Evolutionary conservation across 78 protist genomes (phyloP).

Genomic region (Speleostelium caveatum): DNA sequence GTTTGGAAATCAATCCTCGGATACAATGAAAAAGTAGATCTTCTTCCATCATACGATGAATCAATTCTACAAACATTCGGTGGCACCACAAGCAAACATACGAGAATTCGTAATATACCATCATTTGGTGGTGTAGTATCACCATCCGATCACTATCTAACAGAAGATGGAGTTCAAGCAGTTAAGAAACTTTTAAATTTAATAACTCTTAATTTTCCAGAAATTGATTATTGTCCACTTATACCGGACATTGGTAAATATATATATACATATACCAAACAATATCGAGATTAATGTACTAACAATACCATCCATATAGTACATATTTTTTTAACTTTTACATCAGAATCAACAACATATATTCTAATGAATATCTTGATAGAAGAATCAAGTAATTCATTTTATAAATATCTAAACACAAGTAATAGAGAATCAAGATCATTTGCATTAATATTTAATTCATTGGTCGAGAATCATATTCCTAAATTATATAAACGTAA

Average conservation of each 20-base stretch:
- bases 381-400: constrained; percentile 1
- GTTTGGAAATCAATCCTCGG: constrained; percentile 46
- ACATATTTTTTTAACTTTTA: constrained; percentile 44
- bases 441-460: constrained; percentile 44
- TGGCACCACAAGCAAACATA: background rate
- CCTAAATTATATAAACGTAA: constrained; percentile 68
- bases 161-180: constrained; percentile 37
- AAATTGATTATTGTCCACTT: constrained; percentile 55
- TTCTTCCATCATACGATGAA: background rate
- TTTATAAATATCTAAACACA: constrained; percentile 15
- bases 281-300: background rate
- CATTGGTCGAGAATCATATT: constrained; percentile 34
- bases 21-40: background rate
- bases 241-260: constrained; percentile 48
- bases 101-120: constrained; percentile 57
- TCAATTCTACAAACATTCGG: background rate
- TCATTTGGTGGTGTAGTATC: constrained; percentile 64
- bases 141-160: constrained; percentile 65
- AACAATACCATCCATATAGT: background rate
- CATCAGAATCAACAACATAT: constrained; percentile 41
- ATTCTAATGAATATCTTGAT: background rate
- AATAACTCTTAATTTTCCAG: constrained; percentile 21
- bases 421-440: constrained; percentile 40
- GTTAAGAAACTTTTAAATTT: constrained; percentile 20
- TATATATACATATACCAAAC: background rate